A percentile compares a stretch with the other conserved stretches of the same genome.
These are phyloP conservation scores for Phanerodontia chrysosporium DNA, from an alignment of 768 basidiomycete species.

Conservation along the genomic window DNA sequence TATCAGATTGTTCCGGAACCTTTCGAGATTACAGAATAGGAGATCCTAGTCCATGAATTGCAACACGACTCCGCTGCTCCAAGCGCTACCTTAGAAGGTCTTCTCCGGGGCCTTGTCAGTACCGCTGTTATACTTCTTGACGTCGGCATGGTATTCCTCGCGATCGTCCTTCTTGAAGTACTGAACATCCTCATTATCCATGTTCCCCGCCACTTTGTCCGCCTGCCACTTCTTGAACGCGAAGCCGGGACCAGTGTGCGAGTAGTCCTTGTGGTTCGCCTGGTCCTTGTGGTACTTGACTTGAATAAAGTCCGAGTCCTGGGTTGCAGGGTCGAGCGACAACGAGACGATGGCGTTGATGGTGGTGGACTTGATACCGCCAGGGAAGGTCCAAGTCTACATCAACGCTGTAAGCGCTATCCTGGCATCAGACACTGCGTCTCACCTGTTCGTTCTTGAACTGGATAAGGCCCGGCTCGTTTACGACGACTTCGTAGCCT, in stretches of 20 bases:
- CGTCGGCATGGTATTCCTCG: conserved; percentile 18
- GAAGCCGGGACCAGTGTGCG: conserved; percentile 37
- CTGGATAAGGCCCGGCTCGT: conserved; percentile 35
- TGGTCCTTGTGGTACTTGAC: conserved; percentile 36
- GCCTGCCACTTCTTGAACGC: conserved; percentile 39
- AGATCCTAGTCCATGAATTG: not conserved
- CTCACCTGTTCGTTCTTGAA: conserved; percentile 40
- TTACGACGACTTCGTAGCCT: conserved; percentile 32
- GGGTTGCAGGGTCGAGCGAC: conserved; percentile 35
- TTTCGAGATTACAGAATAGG: not conserved
- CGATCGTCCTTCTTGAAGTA: conserved; percentile 18
- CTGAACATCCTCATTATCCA: conserved; percentile 23
- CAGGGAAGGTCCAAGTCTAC: conserved; percentile 36
- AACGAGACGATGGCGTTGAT: conserved; percentile 39
- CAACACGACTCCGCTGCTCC: too few relatives aligned
- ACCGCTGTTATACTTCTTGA: conserved; percentile 17
- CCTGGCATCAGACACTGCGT: too few relatives aligned
- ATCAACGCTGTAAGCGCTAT: too few relatives aligned
- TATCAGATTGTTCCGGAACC: not conserved
- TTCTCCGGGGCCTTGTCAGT: conserved; percentile 17
- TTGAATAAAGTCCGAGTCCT: conserved; percentile 37
- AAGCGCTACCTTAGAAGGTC: conserved; percentile 5
- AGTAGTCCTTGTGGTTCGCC: conserved; percentile 40
- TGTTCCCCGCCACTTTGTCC: conserved; percentile 20
- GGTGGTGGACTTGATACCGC: conserved; percentile 33